These are phyloP conservation scores for Naumovozyma castellii DNA, from an alignment of 805 yeast species.

Conservation along the genomic window DNA sequence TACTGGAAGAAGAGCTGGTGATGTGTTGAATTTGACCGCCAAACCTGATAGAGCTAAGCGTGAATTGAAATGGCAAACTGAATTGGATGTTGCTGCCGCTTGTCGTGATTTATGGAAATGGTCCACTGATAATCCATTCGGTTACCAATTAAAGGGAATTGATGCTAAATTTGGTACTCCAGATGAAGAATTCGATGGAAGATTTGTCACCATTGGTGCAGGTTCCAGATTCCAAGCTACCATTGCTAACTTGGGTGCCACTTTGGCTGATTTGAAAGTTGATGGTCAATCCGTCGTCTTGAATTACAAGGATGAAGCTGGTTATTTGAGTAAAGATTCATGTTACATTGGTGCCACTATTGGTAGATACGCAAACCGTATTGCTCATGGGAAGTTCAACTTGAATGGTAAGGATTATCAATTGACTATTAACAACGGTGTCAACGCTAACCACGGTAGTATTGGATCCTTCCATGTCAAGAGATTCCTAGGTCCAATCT, in stretches of 20 bases:
- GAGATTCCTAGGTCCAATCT: conserved; percentile 46
- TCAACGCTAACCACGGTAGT: conserved; percentile 48
- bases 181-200: conserved; percentile 19
- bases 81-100: conserved; percentile 47
- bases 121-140: conserved; percentile 60
- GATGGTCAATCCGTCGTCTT: conserved; percentile 34
- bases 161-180: conserved; percentile 15
- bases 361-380: conserved; percentile 58
- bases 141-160: conserved; percentile 34
- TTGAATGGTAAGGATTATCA: conserved; percentile 35
- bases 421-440: conserved; percentile 36
- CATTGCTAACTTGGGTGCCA: conserved; percentile 43
- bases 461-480: conserved; percentile 41
- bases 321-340: conserved; percentile 28
- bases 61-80: conserved; percentile 59
- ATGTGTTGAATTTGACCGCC: conserved; percentile 68
- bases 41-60: conserved; percentile 54
- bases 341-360: conserved; percentile 56
- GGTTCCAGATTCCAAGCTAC: conserved; percentile 32
- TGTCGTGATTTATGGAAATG: conserved; percentile 72
- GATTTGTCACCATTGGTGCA: conserved; percentile 25
- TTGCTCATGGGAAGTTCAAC: conserved; percentile 35
- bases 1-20: conserved; percentile 64
- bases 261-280: conserved; percentile 35
- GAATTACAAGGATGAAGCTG: conserved; percentile 32